Percentiles rank a stretch among this genome's conserved stretches.
Evolutionary conservation across 345 rosid genomes (phyloP).

Genomic region (Corchorus olitorius): DNA sequence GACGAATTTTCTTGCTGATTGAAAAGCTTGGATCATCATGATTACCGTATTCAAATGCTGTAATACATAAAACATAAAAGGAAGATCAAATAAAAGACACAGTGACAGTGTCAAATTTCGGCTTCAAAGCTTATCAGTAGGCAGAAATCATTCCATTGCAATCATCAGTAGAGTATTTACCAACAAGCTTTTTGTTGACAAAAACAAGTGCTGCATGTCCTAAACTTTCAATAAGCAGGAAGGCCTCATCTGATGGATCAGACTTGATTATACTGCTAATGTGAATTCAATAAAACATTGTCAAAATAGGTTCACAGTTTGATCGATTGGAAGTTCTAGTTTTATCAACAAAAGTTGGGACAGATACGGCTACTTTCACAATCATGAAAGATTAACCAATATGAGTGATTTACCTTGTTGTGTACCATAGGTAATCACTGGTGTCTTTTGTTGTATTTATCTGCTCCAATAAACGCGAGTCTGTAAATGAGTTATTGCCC

Average conservation of each 20-base stretch:
- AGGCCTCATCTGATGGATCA: constrained; percentile 26
- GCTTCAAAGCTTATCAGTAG: background rate
- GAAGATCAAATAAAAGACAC: background rate
- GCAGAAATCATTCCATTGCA: constrained; percentile 8
- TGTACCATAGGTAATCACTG: constrained; percentile 67
- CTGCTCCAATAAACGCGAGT: constrained; percentile 51
- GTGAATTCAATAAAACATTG: constrained; percentile 28
- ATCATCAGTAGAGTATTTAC: constrained; percentile 27
- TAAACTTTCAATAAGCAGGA: constrained; percentile 44
- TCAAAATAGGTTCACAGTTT: constrained; percentile 1
- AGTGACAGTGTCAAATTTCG: background rate
- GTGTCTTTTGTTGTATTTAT: constrained; percentile 59
- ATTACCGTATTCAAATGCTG: constrained; percentile 60
- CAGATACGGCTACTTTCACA: background rate
- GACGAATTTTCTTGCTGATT: constrained; percentile 39
- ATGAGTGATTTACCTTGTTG: constrained; percentile 42
- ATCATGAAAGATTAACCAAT: background rate
- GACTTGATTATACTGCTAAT: constrained; percentile 41
- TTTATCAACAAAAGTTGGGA: background rate
- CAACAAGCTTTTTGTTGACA: constrained; percentile 46
- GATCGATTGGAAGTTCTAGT: background rate
- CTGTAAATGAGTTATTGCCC: constrained; percentile 49
- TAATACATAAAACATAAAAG: constrained; percentile 11
- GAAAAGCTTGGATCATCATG: constrained; percentile 54
- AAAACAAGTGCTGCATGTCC: constrained; percentile 70